phyloP scores from a whole-genome alignment of 371 early-diverging fungal species.

The Mucor sp. region DNA sequence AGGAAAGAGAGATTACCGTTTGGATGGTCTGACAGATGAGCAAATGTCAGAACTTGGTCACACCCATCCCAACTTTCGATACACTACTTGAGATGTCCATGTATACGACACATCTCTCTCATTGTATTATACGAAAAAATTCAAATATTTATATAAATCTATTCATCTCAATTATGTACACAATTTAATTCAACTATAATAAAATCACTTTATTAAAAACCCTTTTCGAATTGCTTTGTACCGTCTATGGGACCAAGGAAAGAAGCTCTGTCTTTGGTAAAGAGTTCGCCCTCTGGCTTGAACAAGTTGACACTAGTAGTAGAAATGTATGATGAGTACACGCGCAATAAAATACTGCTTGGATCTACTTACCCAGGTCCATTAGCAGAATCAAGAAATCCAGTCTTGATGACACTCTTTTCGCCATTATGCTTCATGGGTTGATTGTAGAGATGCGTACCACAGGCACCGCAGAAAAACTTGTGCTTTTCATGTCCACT shows the following conservation, averaged over 20 bases:
- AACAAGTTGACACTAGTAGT: constrained; percentile 13
- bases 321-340: too few species aligned
- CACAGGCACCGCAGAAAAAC: constrained; percentile 30
- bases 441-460: constrained; percentile 25
- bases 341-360: too few species aligned
- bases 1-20: constrained; percentile 23
- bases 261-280: constrained; percentile 29
- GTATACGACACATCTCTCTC: background rate
- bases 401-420: constrained; percentile 28
- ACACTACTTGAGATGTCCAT: constrained; percentile 17
- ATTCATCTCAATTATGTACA: background rate
- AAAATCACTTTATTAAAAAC: background rate
- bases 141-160: background rate
- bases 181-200: background rate
- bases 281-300: constrained; percentile 17
- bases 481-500: constrained; percentile 34
- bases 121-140: background rate
- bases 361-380: constrained; percentile 8
- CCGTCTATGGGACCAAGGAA: constrained; percentile 26
- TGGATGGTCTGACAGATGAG: constrained; percentile 21
- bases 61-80: constrained; percentile 28
- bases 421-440: constrained; percentile 30
- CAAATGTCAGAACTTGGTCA: constrained; percentile 30
- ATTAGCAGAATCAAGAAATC: constrained; percentile 18
- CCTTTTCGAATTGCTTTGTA: constrained; percentile 18